Percentiles rank a stretch among this genome's conserved stretches.
Evolutionary conservation across 805 yeast genomes (phyloP).

Genomic region (Isabelozyma gotoi): DNA sequence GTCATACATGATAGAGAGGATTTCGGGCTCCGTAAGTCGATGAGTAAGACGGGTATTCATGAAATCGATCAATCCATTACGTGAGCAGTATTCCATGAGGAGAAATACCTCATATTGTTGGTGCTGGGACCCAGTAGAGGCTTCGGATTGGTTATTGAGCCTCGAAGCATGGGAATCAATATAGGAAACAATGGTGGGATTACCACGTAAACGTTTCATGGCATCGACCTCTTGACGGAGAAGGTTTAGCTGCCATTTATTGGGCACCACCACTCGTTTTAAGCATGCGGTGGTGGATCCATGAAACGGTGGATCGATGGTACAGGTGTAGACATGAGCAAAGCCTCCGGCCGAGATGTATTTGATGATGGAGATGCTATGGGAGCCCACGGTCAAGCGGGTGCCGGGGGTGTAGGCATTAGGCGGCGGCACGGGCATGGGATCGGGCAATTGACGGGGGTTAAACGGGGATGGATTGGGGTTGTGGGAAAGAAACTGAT

Average conservation of each 20-base stretch:
- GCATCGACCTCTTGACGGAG: conserved; percentile 96
- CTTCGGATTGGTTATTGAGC: conserved; percentile 25
- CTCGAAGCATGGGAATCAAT: conserved; percentile 95
- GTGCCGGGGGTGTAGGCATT: conserved; percentile 76
- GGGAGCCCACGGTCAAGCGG: conserved; percentile 78
- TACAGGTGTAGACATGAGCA: conserved; percentile 89
- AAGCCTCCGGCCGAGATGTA: conserved; percentile 91
- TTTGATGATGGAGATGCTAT: conserved; percentile 62
- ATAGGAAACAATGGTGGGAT: conserved; percentile 79
- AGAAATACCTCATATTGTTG: conserved; percentile 70
- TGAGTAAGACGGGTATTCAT: conserved; percentile 72
- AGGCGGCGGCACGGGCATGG: conserved; percentile 47
- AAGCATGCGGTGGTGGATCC: conserved; percentile 69
- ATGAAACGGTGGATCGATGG: conserved; percentile 53
- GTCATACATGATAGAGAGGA: conserved; percentile 66
- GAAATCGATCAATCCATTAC: conserved; percentile 74
- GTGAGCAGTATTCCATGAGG: conserved; percentile 77
- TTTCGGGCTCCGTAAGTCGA: conserved; percentile 66
- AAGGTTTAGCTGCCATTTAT: conserved; percentile 76
- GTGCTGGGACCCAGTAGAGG: conserved; percentile 14
- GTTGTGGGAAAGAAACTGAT: neutral
- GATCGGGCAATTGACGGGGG: neutral
- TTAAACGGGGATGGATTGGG: neutral
- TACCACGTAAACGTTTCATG: conserved; percentile 84
- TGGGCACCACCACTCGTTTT: conserved; percentile 94